phyloP scores from a whole-genome alignment of 108 stramenopile species.

The Nannochloropsis granulata region DNA sequence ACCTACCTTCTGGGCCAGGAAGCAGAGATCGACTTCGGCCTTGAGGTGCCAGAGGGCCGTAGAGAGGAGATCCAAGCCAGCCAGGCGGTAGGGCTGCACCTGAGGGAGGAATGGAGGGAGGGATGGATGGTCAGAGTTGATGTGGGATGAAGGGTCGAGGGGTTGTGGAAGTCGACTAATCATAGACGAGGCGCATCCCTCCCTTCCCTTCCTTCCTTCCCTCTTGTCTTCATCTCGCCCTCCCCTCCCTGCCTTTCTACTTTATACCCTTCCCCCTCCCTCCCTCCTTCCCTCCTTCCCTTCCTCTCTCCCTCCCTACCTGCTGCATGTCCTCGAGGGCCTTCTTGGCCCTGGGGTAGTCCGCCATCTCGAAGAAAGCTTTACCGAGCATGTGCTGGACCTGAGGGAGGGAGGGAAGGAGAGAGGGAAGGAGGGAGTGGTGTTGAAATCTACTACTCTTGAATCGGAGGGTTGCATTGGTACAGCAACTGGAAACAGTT shows the following conservation, averaged over 20 bases:
- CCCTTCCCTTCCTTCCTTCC: too few relatives aligned
- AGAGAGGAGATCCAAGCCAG: constrained; percentile 72
- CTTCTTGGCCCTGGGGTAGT: constrained; percentile 65
- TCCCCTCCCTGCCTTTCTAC: not conserved
- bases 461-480: too few relatives aligned
- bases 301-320: constrained; percentile 7
- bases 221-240: not conserved
- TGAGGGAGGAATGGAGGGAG: constrained; percentile 45
- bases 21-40: constrained; percentile 80
- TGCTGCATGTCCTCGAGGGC: constrained; percentile 59
- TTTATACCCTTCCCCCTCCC: not conserved
- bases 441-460: not conserved
- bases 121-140: not conserved
- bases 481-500: not conserved
- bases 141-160: too few relatives aligned
- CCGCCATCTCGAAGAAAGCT: constrained; percentile 83
- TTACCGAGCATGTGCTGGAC: constrained; percentile 65
- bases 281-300: not conserved
- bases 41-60: constrained; percentile 88
- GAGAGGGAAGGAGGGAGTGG: not conserved
- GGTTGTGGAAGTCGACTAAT: not conserved
- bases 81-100: constrained; percentile 72
- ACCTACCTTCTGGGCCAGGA: constrained; percentile 71
- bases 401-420: not conserved
- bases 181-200: not conserved